Percentiles rank a stretch among this genome's conserved stretches.
Evolutionary conservation across 2,329 filamentous ascomycete genomes (phyloP).

Genomic region (Penicillium vulpinum): DNA sequence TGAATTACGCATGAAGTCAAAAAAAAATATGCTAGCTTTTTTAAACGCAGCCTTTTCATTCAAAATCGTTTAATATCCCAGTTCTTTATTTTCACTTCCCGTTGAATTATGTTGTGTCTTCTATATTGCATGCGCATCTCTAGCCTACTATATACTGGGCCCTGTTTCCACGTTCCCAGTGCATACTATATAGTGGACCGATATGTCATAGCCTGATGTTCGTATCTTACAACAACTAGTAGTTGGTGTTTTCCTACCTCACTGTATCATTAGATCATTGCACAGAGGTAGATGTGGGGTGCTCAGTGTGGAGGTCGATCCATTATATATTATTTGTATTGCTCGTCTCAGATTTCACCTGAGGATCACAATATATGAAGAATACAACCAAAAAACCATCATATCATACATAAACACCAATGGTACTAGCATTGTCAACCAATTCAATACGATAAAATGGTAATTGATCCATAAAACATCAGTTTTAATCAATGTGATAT

Average conservation of each 20-base stretch:
- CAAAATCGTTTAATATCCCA: not conserved
- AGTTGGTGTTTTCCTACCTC: rapidly evolving
- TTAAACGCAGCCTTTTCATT: conserved; percentile 7
- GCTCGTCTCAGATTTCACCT: not conserved
- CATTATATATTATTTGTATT: not conserved
- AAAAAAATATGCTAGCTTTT: conserved; percentile 21
- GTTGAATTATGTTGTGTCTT: not conserved
- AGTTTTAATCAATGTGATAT: not conserved
- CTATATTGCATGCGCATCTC: not conserved
- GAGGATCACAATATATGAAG: not conserved
- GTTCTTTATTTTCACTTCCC: not conserved
- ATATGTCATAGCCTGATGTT: not conserved
- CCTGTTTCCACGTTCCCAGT: not conserved
- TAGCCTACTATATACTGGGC: not conserved
- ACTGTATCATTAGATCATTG: not conserved
- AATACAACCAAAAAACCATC: not conserved
- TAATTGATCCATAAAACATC: not conserved
- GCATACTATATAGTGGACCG: not conserved
- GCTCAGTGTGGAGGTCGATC: not conserved
- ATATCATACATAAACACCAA: not conserved
- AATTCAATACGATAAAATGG: not conserved
- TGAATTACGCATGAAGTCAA: conserved; percentile 20
- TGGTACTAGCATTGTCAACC: no score
- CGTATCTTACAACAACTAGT: not conserved
- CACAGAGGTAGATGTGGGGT: not conserved